phyloP scores from a whole-genome alignment of 352 stramenopile species.

The Globisporangium nagaii region DNA sequence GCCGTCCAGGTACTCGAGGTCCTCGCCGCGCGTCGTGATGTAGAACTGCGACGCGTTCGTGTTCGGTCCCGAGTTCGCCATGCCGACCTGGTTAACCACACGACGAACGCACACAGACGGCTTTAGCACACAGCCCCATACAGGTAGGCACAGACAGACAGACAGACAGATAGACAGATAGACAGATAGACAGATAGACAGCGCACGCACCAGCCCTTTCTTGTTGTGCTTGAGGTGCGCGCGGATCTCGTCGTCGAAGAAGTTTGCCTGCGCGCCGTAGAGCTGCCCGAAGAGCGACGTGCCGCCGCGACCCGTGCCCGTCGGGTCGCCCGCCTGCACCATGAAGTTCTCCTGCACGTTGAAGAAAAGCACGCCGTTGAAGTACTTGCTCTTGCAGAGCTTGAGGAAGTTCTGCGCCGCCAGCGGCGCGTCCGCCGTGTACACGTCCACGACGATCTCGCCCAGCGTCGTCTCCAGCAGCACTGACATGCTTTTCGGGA shows the following conservation, averaged over 20 bases:
- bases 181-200: not conserved
- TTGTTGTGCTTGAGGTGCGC: constrained; percentile 45
- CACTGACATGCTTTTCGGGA: constrained; percentile 84
- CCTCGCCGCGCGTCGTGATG: constrained; percentile 90
- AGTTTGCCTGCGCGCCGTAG: constrained; percentile 71
- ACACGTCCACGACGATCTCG: constrained; percentile 90
- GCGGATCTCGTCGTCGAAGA: constrained; percentile 75
- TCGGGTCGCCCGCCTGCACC: constrained; percentile 86
- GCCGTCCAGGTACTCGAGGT: constrained; percentile 89
- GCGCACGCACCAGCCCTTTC: constrained; percentile 29
- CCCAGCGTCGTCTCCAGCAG: constrained; percentile 91
- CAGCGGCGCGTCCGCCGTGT: constrained; percentile 73
- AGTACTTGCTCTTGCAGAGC: constrained; percentile 94
- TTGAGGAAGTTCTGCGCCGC: constrained; percentile 93
- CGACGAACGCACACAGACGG: not conserved
- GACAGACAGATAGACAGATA: not conserved
- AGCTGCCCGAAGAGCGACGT: constrained; percentile 94
- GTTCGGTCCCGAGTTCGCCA: constrained; percentile 78
- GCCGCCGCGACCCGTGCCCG: constrained; percentile 92
- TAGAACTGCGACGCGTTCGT: constrained; percentile 94
- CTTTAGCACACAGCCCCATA: not conserved
- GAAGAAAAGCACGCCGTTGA: constrained; percentile 93
- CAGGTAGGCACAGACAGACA: not conserved
- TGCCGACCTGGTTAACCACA: constrained; percentile 43
- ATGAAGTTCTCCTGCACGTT: constrained; percentile 96